phyloP scores from a whole-genome alignment of 768 basidiomycete genomes.

The Gymnopilus junonius region DNA sequence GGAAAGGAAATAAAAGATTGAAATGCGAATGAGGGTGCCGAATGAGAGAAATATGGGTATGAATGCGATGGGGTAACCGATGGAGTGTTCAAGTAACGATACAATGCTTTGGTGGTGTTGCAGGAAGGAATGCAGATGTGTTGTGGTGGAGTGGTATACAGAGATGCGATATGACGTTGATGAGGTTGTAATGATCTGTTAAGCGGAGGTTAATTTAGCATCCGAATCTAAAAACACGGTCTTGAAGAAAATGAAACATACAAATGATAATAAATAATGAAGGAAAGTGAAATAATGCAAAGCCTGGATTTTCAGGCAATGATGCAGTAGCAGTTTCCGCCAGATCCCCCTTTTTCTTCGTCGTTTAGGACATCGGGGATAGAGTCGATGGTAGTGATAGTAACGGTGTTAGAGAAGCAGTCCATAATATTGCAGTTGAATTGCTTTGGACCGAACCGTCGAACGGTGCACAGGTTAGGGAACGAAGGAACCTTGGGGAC shows the following conservation, averaged over 20 bases:
- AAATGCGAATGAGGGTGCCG: neutral
- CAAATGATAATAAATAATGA: neutral
- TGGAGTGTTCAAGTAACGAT: neutral
- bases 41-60: neutral
- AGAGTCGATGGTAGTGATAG: conserved; percentile 14
- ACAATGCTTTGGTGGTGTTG: neutral
- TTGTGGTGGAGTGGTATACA: neutral
- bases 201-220: neutral
- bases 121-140: neutral
- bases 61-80: conserved; percentile 1
- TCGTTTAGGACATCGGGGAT: conserved; percentile 20
- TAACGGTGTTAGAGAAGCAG: conserved; percentile 19
- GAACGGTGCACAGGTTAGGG: neutral
- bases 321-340: conserved; percentile 24
- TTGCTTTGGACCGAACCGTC: neutral
- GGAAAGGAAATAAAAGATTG: neutral
- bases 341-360: conserved; percentile 22
- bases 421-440: conserved; percentile 21
- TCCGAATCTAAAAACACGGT: neutral
- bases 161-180: neutral
- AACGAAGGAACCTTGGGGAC: neutral
- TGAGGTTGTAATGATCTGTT: neutral
- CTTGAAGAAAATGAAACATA: neutral
- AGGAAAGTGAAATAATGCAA: neutral
- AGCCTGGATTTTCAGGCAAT: conserved; percentile 24